These are phyloP conservation scores for Elsinoe necatrix DNA, from an alignment of 2,329 filamentous ascomycete species.

Conservation along the genomic window DNA sequence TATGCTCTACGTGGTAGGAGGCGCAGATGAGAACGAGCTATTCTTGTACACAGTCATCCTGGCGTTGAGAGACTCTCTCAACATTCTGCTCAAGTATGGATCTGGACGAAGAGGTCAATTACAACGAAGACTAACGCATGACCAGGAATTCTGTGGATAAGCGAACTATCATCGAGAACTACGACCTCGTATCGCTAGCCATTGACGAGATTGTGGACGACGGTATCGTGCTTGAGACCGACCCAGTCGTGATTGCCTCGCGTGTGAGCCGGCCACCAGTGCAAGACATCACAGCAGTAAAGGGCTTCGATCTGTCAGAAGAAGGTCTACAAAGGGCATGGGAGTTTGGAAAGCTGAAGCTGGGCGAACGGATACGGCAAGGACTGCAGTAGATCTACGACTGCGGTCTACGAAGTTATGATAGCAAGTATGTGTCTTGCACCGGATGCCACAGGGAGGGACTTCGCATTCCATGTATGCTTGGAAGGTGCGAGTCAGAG, in stretches of 20 bases:
- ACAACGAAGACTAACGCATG: slow-evolving; percentile 14
- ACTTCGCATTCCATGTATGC: background rate
- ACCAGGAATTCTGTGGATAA: slow-evolving; percentile 88
- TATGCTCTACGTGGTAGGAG: slow-evolving; percentile 89
- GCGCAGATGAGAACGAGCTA: slow-evolving; percentile 91
- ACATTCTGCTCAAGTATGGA: slow-evolving; percentile 88
- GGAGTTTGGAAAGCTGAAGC: slow-evolving; percentile 84
- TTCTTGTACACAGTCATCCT: slow-evolving; percentile 86
- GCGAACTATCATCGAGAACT: slow-evolving; percentile 96
- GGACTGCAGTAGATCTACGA: slow-evolving; percentile 45
- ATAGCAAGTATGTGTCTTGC: background rate
- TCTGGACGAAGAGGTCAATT: background rate
- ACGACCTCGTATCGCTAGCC: slow-evolving; percentile 86
- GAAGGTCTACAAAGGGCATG: slow-evolving; percentile 91
- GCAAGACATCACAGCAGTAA: slow-evolving; percentile 78
- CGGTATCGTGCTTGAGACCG: slow-evolving; percentile 93
- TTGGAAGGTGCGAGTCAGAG: too few species aligned
- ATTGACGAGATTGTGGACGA: slow-evolving; percentile 95
- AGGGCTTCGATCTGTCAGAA: slow-evolving; percentile 91
- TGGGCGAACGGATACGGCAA: slow-evolving; percentile 84
- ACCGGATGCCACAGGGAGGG: background rate
- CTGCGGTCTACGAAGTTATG: slow-evolving; percentile 16
- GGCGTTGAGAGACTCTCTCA: slow-evolving; percentile 80
- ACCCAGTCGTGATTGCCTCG: slow-evolving; percentile 87
- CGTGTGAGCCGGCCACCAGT: slow-evolving; percentile 85